phyloP scores from a whole-genome alignment of 2,329 filamentous ascomycete species.

The Curvularia spicifera region DNA sequence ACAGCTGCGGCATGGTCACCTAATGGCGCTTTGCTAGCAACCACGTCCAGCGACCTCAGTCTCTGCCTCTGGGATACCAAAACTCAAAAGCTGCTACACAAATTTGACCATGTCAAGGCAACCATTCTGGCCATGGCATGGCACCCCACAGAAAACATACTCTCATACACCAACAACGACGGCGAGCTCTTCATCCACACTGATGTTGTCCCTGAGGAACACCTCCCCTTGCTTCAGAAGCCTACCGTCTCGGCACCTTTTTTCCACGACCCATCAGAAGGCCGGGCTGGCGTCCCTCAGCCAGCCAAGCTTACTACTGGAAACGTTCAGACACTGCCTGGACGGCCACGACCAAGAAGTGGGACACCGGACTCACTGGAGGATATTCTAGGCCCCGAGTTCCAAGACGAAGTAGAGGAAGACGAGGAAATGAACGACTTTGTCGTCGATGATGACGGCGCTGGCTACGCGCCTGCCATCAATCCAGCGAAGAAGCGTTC shows the following conservation, averaged over 20 bases:
- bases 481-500: constrained; percentile 69
- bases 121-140: constrained; percentile 87
- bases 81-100: constrained; percentile 80
- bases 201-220: constrained; percentile 64
- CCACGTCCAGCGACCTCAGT: constrained; percentile 64
- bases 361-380: constrained; percentile 80
- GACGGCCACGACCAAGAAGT: constrained; percentile 57
- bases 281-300: constrained; percentile 70
- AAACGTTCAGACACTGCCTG: constrained; percentile 59
- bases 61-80: constrained; percentile 87
- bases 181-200: constrained; percentile 92
- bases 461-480: constrained; percentile 74
- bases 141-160: constrained; percentile 87
- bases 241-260: constrained; percentile 79
- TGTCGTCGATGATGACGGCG: constrained; percentile 92
- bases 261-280: constrained; percentile 77
- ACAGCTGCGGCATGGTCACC: constrained; percentile 92
- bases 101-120: constrained; percentile 71
- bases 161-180: constrained; percentile 90
- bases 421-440: constrained; percentile 72
- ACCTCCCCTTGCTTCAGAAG: constrained; percentile 58
- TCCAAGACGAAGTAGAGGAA: constrained; percentile 57
- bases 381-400: constrained; percentile 73
- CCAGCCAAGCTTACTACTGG: constrained; percentile 60
- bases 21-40: constrained; percentile 85